Evolutionary conservation across 2,329 filamentous ascomycete genomes (phyloP).

Genomic region (Penicillium digitatum): DNA sequence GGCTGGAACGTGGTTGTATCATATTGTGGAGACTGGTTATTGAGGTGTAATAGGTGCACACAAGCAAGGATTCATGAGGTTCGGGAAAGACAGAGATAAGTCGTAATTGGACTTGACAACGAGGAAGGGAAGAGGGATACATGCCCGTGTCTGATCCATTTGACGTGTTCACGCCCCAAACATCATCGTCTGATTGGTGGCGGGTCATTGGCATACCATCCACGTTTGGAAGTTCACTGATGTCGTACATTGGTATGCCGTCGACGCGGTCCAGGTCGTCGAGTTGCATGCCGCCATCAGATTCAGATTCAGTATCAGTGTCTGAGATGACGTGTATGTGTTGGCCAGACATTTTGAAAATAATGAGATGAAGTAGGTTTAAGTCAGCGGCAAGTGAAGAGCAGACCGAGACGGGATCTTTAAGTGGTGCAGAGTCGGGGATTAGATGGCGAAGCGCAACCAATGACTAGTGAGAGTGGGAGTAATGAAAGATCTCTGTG

Average conservation of each 20-base stretch:
- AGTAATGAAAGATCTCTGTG: neutral
- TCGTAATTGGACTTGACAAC: neutral
- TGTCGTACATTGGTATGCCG: neutral
- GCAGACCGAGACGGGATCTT: neutral
- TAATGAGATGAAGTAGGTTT: too few species aligned
- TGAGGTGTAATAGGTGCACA: neutral
- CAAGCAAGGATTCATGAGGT: neutral
- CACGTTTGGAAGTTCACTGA: neutral
- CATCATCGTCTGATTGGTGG: neutral
- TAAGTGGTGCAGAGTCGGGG: neutral
- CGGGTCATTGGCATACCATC: neutral
- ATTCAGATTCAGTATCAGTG: constrained; percentile 17
- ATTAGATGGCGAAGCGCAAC: neutral
- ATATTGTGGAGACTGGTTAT: neutral
- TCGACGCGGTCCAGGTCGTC: constrained; percentile 12
- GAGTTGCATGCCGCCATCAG: constrained; percentile 26
- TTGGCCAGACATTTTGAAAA: constrained; percentile 12
- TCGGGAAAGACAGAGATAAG: neutral
- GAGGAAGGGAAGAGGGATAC: neutral
- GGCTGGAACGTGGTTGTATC: too few species aligned
- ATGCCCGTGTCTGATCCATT: neutral
- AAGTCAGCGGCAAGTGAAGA: neutral
- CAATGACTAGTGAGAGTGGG: neutral
- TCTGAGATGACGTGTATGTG: constrained; percentile 15
- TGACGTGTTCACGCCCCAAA: neutral